Conservation (phyloP, 345 rosid genomes). For the Cardamine resedifolia region DNA sequence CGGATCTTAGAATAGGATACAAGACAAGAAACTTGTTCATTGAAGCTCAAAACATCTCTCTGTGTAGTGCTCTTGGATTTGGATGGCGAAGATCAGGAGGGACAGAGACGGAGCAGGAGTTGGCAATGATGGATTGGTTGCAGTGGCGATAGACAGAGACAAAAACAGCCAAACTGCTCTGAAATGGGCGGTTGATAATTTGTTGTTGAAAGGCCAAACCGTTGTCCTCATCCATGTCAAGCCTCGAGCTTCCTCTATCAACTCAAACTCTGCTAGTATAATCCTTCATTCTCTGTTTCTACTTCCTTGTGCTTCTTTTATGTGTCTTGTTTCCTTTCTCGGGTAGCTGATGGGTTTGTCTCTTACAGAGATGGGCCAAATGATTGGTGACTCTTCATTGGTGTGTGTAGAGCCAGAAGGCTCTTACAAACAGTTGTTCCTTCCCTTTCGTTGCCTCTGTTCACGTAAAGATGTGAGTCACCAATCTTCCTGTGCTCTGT, state of each 20-base stretch:
- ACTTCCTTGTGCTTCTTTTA: not conserved
- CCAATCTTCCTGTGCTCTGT: not conserved
- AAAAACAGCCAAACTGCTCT: constrained; percentile 81
- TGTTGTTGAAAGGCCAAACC: constrained; percentile 63
- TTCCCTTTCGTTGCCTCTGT: constrained; percentile 91
- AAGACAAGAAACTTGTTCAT: constrained; percentile 3
- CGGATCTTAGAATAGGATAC: constrained; percentile 2
- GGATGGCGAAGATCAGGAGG: constrained; percentile 51
- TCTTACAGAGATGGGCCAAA: constrained; percentile 48
- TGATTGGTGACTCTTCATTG: constrained; percentile 39
- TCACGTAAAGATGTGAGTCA: constrained; percentile 77
- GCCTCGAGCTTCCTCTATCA: constrained; percentile 39
- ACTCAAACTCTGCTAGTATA: constrained; percentile 32
- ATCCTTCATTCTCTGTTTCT: constrained; percentile 3
- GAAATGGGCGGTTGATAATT: constrained; percentile 78
- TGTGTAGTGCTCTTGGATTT: constrained; percentile 27
- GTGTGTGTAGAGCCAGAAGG: constrained; percentile 52
- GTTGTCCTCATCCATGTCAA: constrained; percentile 75
- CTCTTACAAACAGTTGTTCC: constrained; percentile 64
- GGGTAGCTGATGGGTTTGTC: constrained; percentile 12
- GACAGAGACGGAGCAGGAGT: constrained; percentile 44
- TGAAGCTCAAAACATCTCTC: constrained; percentile 2
- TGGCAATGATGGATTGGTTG: constrained; percentile 56
- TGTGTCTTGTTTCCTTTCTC: not conserved
- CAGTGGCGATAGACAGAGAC: constrained; percentile 84